Evolutionary conservation across 1,284 basidiomycete species (phyloP).

Genomic region (Apiotrichum domesticum): DNA sequence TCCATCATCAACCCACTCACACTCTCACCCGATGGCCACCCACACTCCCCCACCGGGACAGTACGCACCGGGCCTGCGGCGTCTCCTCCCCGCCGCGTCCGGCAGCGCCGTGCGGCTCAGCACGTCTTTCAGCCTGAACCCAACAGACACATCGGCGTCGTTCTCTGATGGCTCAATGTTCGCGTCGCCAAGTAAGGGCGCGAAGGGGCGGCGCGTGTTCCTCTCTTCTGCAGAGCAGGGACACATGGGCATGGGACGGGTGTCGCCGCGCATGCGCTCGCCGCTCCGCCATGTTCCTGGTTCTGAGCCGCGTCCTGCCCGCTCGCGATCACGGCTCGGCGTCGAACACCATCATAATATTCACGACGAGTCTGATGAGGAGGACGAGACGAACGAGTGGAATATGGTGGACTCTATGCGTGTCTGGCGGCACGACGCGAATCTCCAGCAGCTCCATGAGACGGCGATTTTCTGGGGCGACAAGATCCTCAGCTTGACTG

Average conservation of each 20-base stretch:
- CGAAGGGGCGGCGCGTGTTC: conserved; percentile 5
- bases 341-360: conserved; percentile 22
- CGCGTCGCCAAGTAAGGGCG: conserved; percentile 7
- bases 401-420: conserved; percentile 90
- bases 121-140: conserved; percentile 12
- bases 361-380: conserved; percentile 52
- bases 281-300: background rate
- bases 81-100: conserved; percentile 2
- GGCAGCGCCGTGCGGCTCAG: conserved; percentile 6
- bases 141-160: conserved; percentile 6
- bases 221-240: conserved; percentile 16
- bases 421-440: conserved; percentile 92
- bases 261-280: conserved; percentile 16
- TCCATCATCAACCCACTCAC: too few species aligned
- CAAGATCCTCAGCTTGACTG: conserved; percentile 89
- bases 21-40: conserved; percentile 3
- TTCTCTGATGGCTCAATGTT: conserved; percentile 5
- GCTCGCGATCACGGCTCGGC: conserved; percentile 10
- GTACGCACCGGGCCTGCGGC: conserved; percentile 2
- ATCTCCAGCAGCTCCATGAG: conserved; percentile 95
- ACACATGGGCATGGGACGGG: conserved; percentile 16
- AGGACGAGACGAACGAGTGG: conserved; percentile 59
- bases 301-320: background rate
- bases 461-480: conserved; percentile 98
- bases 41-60: conserved; percentile 12